Conservation (phyloP, 1,139 yeast species). For the Ashbya aceris region DNA sequence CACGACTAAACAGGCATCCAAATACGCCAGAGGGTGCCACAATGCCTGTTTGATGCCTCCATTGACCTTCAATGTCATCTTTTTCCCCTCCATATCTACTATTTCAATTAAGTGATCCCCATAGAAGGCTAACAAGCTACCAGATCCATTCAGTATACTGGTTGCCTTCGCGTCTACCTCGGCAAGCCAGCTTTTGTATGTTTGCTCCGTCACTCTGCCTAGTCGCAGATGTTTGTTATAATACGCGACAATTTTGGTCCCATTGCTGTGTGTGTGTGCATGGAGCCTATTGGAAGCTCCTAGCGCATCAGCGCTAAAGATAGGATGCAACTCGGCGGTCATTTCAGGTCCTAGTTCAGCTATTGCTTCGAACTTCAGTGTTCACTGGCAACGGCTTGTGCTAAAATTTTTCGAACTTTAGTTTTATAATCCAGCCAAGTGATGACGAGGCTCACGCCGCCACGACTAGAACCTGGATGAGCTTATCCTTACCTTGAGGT, state of each 20-base stretch:
- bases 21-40: conserved; percentile 39
- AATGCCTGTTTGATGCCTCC: conserved; percentile 24
- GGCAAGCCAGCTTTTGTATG: conserved; percentile 20
- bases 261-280: not conserved
- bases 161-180: conserved; percentile 29
- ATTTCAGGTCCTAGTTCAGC: not conserved
- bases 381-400: too few relatives aligned
- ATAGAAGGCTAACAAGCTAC: conserved; percentile 31
- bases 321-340: conserved; percentile 7
- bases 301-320: conserved; percentile 2
- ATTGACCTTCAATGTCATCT: not conserved
- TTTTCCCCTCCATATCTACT: not conserved
- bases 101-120: conserved; percentile 12
- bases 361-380: too few relatives aligned
- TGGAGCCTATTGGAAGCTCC: not conserved
- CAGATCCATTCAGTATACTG: conserved; percentile 32
- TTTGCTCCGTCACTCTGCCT: conserved; percentile 1
- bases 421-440: too few relatives aligned
- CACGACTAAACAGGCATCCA: conserved; percentile 35
- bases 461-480: too few relatives aligned
- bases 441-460: too few relatives aligned
- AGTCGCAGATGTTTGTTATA: not conserved
- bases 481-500: too few relatives aligned
- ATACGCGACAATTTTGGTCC: not conserved
- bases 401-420: too few relatives aligned